Percentiles rank a stretch among this genome's conserved stretches.
These are phyloP conservation scores for Penicillium robsamsonii DNA, from an alignment of 495 filamentous ascomycete species.

Conservation along the genomic window DNA sequence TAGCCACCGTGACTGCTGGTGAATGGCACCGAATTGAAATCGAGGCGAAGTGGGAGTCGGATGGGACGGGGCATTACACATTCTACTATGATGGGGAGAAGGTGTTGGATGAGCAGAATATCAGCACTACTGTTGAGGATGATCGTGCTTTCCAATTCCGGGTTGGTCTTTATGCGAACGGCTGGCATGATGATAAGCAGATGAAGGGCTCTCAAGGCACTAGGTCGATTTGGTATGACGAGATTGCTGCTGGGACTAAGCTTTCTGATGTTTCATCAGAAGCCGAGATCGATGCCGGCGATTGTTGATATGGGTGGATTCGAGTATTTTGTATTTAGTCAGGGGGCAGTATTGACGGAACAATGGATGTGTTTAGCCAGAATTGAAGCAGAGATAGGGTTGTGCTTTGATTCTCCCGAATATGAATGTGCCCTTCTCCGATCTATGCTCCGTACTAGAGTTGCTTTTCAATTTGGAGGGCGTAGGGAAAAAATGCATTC, in stretches of 20 bases:
- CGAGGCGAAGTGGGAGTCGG: conserved; percentile 48
- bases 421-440: too few species aligned
- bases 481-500: not conserved
- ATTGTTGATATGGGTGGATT: not conserved
- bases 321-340: not conserved
- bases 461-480: too few species aligned
- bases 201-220: conserved; percentile 48
- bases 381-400: too few species aligned
- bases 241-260: conserved; percentile 48
- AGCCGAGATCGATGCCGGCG: not conserved
- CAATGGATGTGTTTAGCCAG: too few species aligned
- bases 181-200: conserved; percentile 49
- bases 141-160: conserved; percentile 50
- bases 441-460: too few species aligned
- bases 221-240: conserved; percentile 53
- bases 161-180: conserved; percentile 56
- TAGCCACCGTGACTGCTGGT: conserved; percentile 43
- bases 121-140: conserved; percentile 48
- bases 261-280: conserved; percentile 40
- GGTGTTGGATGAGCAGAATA: conserved; percentile 42
- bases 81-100: conserved; percentile 52
- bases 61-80: conserved; percentile 47
- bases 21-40: conserved; percentile 51
- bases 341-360: too few species aligned
- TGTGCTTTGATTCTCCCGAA: too few species aligned